A percentile compares a stretch with the other conserved stretches of the same genome.
These are phyloP conservation scores for Gillenia trifoliata DNA, from an alignment of 306 rosid genomes.

Conservation along the genomic window DNA sequence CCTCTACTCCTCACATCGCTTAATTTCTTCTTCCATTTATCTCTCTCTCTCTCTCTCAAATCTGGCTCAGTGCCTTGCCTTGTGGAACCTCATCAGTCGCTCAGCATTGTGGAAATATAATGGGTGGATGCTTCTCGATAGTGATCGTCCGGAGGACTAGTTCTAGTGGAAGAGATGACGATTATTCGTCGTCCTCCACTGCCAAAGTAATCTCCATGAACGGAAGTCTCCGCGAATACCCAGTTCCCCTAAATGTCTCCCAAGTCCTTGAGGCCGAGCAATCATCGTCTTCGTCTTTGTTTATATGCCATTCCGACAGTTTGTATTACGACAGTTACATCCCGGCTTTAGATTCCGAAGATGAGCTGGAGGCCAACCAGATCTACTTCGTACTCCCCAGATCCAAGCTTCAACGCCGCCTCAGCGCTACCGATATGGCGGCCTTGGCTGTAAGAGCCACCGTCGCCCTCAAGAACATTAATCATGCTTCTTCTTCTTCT, in stretches of 20 bases:
- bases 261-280: slow-evolving; percentile 26
- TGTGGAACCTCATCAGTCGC: no score
- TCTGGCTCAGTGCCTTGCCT: neutral
- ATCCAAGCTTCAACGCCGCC: slow-evolving; percentile 13
- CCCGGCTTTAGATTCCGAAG: slow-evolving; percentile 20
- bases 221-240: slow-evolving; percentile 28
- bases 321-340: slow-evolving; percentile 26
- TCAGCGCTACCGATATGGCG: slow-evolving; percentile 46
- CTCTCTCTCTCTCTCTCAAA: neutral
- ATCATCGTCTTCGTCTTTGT: slow-evolving; percentile 1
- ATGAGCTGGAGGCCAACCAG: slow-evolving; percentile 24
- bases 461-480: slow-evolving; percentile 27
- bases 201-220: slow-evolving; percentile 30
- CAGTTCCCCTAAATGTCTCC: slow-evolving; percentile 31
- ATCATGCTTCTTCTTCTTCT: neutral
- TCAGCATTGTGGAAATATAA: slow-evolving; percentile 4
- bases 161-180: neutral
- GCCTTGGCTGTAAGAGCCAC: slow-evolving; percentile 49
- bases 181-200: neutral
- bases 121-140: slow-evolving; percentile 35
- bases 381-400: slow-evolving; percentile 44
- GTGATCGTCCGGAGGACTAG: neutral
- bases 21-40: no score
- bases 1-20: neutral
- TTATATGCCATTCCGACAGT: slow-evolving; percentile 40